Percentiles rank a stretch among this genome's conserved stretches.
These are phyloP conservation scores for Colletotrichum tamarilloi DNA, from an alignment of 2,329 filamentous ascomycete species.

Conservation along the genomic window DNA sequence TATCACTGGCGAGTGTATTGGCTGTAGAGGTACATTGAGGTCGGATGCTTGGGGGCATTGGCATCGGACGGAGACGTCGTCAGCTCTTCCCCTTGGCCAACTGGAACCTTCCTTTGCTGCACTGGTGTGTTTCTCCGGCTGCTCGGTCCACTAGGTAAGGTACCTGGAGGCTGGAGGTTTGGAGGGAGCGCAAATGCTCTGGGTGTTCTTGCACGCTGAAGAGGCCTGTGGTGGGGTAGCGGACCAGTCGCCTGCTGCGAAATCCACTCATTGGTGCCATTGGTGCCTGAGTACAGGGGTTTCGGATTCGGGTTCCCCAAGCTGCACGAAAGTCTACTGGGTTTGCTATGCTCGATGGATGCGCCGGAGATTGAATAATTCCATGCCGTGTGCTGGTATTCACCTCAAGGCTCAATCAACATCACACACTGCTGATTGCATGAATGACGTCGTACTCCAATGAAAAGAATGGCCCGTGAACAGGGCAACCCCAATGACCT, in stretches of 20 bases:
- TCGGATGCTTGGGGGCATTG: slow-evolving; percentile 18
- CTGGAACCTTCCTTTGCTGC: slow-evolving; percentile 32
- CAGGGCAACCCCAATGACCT: slow-evolving; percentile 9
- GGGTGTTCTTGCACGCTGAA: slow-evolving; percentile 17
- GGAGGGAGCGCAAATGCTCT: background rate
- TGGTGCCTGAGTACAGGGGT: slow-evolving; percentile 33
- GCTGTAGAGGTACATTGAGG: slow-evolving; percentile 4
- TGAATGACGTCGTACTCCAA: slow-evolving; percentile 13
- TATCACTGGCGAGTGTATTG: background rate
- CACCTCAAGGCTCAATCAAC: background rate
- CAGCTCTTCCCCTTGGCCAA: slow-evolving; percentile 29
- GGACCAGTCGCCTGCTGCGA: slow-evolving; percentile 15
- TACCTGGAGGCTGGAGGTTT: background rate
- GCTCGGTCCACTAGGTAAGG: slow-evolving; percentile 29
- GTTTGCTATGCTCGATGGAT: slow-evolving; percentile 12
- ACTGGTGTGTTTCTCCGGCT: slow-evolving; percentile 33
- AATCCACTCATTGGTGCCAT: slow-evolving; percentile 28
- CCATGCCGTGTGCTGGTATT: slow-evolving; percentile 4
- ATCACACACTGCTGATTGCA: background rate
- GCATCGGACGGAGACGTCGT: slow-evolving; percentile 35
- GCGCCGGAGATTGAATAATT: slow-evolving; percentile 17
- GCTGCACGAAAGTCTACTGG: slow-evolving; percentile 7
- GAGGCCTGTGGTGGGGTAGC: slow-evolving; percentile 29
- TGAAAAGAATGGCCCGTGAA: slow-evolving; percentile 7
- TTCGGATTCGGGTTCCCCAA: slow-evolving; percentile 5